These are phyloP conservation scores for Calonectria leucothoes DNA, from an alignment of 2,329 filamentous ascomycete genomes.

Conservation along the genomic window DNA sequence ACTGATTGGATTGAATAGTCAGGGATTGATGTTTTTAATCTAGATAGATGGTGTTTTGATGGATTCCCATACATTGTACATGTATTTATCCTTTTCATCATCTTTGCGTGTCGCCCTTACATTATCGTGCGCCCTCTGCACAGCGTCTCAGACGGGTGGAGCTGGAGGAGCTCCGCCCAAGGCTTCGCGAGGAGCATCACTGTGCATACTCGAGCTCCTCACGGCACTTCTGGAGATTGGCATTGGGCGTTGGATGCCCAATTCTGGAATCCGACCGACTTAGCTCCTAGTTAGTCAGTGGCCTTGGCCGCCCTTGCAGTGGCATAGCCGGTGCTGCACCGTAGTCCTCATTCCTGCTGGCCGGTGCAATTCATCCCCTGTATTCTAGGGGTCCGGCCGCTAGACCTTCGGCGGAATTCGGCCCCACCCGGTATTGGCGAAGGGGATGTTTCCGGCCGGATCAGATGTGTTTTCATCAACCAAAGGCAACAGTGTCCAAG, in stretches of 20 bases:
- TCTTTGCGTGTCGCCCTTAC: background rate
- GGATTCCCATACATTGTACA: background rate
- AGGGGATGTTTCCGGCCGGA: background rate
- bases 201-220: background rate
- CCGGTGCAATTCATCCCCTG: background rate
- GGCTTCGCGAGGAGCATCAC: background rate
- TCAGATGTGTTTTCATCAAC: background rate
- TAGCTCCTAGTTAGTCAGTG: background rate
- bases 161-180: constrained; percentile 1
- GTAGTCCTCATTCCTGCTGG: no score
- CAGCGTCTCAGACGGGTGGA: background rate
- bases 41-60: background rate
- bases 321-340: background rate
- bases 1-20: background rate
- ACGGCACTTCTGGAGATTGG: background rate
- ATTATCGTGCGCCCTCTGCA: background rate
- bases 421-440: background rate
- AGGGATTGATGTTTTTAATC: background rate
- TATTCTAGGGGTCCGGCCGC: background rate
- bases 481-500: background rate
- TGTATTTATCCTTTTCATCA: background rate
- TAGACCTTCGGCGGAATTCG: no score
- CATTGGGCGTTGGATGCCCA: background rate
- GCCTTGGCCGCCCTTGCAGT: background rate
- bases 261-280: background rate